Percentiles rank a stretch among this genome's conserved stretches.
phyloP scores from a whole-genome alignment of 2,329 filamentous ascomycete species.

The Verticillium alfalfae region DNA sequence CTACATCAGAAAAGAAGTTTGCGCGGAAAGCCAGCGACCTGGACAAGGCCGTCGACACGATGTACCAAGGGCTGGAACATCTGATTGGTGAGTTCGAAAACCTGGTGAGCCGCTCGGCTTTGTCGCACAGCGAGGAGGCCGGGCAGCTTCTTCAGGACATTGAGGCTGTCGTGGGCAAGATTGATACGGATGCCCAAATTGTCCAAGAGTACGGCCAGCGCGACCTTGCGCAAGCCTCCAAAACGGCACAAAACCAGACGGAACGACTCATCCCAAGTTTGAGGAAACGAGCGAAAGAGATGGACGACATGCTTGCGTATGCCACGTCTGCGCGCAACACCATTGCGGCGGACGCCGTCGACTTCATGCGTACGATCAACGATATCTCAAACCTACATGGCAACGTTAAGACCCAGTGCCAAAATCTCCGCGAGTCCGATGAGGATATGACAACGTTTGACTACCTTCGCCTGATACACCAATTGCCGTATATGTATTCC shows the following conservation, averaged over 20 bases:
- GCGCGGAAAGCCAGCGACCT: slow-evolving; percentile 54
- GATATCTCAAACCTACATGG: slow-evolving; percentile 71
- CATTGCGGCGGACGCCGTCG: slow-evolving; percentile 59
- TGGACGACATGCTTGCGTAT: slow-evolving; percentile 55
- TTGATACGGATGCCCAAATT: slow-evolving; percentile 79
- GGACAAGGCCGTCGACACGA: slow-evolving; percentile 52
- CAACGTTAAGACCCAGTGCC: slow-evolving; percentile 66
- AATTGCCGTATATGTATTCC: slow-evolving; percentile 84
- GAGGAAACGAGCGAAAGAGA: slow-evolving; percentile 49
- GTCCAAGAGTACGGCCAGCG: slow-evolving; percentile 61
- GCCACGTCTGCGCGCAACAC: slow-evolving; percentile 62
- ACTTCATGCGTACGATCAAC: slow-evolving; percentile 78
- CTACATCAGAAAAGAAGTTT: slow-evolving; percentile 54
- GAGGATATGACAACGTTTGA: slow-evolving; percentile 79
- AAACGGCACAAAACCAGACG: slow-evolving; percentile 58
- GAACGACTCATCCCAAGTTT: slow-evolving; percentile 56
- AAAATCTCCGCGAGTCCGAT: slow-evolving; percentile 63
- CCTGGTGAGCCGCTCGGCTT: slow-evolving; percentile 45
- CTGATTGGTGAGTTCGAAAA: slow-evolving; percentile 61
- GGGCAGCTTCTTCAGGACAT: slow-evolving; percentile 75
- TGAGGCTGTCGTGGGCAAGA: slow-evolving; percentile 77
- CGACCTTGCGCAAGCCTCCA: slow-evolving; percentile 56
- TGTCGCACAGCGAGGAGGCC: slow-evolving; percentile 58
- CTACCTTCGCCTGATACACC: slow-evolving; percentile 70
- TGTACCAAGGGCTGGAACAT: slow-evolving; percentile 56